Percentiles rank a stretch among this genome's conserved stretches.
Evolutionary conservation across 176 grass and related monocot species (phyloP).

Genomic region (barley (Hordeum vulgare)): MorexV3_pseudomolecules_assembly NC_058523.1:35560031-35560530

Average conservation of each 20-base stretch:
- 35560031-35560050: too few relatives aligned
- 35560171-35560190: conserved; percentile 28
- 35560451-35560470: conserved; percentile 43
- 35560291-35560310: neutral
- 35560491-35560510: conserved; percentile 13
- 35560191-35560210: neutral
- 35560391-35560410: neutral
- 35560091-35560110: conserved; percentile 25
- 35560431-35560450: neutral
- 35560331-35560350: neutral
- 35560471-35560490: neutral
- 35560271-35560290: neutral
- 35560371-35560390: neutral
- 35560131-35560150: neutral
- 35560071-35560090: neutral
- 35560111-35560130: conserved; percentile 62
- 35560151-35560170: conserved; percentile 33
- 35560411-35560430: neutral
- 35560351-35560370: neutral
- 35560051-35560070: too few relatives aligned
- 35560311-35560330: neutral
- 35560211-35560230: neutral
- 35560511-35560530: conserved; percentile 27
- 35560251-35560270: neutral
- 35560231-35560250: neutral